phyloP scores from a whole-genome alignment of 805 yeast genomes.

The Candida sakaeoensis region DNA sequence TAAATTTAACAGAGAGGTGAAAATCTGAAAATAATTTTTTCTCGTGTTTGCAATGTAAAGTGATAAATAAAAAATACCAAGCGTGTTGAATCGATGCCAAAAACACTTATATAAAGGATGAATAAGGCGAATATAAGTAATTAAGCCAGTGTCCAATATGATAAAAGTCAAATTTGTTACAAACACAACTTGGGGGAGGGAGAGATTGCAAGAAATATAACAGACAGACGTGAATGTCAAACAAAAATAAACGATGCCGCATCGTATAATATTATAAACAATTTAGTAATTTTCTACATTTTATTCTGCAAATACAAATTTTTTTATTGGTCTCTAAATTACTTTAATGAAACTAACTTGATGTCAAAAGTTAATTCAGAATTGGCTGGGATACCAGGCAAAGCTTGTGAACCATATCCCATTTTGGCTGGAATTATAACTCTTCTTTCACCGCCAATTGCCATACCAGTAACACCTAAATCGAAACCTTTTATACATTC shows the following conservation, averaged over 20 bases:
- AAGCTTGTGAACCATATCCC: slow-evolving; percentile 92
- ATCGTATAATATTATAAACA: background rate
- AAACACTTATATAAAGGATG: no score
- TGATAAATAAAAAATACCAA: no score
- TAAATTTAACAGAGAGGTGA: background rate
- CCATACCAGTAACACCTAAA: slow-evolving; percentile 97
- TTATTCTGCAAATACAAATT: background rate
- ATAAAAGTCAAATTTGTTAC: no score
- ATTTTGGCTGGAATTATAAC: slow-evolving; percentile 91
- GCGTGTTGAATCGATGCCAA: no score
- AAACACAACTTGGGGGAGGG: no score
- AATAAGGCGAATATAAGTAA: no score
- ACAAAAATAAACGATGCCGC: background rate
- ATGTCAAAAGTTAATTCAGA: slow-evolving; percentile 95
- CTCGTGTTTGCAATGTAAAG: background rate
- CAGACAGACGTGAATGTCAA: no score
- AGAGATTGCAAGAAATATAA: background rate
- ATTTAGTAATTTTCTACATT: slow-evolving; percentile 1
- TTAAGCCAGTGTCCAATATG: no score
- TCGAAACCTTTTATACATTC: slow-evolving; percentile 99
- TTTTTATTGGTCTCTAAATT: no score
- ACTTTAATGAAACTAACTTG: slow-evolving; percentile 86
- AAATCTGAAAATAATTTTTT: background rate
- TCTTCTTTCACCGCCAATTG: slow-evolving; percentile 98
- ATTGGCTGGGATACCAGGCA: slow-evolving; percentile 98